phyloP scores from a whole-genome alignment of 768 basidiomycete genomes.

The Mycena venus region DNA sequence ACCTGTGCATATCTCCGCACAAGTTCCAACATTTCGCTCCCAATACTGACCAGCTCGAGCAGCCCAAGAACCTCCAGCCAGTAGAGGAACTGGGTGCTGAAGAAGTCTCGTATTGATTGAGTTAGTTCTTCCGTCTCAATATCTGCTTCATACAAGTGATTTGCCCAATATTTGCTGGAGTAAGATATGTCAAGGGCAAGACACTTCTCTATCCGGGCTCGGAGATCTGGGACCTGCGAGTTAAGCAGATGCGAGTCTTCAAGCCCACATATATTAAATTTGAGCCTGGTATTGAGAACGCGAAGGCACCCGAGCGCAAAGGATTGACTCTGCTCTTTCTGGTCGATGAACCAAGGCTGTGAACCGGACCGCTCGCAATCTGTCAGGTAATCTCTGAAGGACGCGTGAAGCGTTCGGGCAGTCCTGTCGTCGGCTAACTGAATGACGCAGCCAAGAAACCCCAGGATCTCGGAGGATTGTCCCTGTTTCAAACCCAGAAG shows the following conservation, averaged over 20 bases:
- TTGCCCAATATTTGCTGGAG: background rate
- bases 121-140: background rate
- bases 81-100: background rate
- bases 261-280: background rate
- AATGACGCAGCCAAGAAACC: background rate
- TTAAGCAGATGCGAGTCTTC: background rate
- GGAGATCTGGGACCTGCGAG: background rate
- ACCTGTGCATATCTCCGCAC: background rate
- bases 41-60: background rate
- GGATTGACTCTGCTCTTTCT: background rate
- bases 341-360: background rate
- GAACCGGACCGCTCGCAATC: background rate
- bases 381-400: background rate
- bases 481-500: background rate
- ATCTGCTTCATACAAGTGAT: background rate
- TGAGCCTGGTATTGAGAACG: background rate
- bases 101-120: background rate
- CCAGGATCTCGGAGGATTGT: background rate
- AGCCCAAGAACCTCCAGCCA: slow-evolving; percentile 9
- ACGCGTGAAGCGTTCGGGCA: background rate
- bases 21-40: background rate
- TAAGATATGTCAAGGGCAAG: background rate
- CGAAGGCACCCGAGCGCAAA: background rate
- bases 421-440: background rate
- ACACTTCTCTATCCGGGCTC: background rate